These are phyloP conservation scores for Juncus effusus DNA, from an alignment of 176 grass and related monocot genomes.

Conservation along the genomic window DNA sequence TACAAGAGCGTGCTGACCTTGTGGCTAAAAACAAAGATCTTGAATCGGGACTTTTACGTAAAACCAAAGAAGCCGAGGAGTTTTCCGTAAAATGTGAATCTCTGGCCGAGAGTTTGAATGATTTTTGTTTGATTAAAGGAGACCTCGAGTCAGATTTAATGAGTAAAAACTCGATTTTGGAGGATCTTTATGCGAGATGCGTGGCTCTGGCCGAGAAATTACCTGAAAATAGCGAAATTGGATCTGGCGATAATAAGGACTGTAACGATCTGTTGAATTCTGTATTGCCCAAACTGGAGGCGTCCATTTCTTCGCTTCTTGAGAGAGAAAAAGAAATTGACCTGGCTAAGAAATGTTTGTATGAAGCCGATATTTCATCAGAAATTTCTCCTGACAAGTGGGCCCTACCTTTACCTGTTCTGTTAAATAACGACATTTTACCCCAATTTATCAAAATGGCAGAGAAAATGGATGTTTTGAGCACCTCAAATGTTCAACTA, in stretches of 20 bases:
- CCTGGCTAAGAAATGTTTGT: conserved; percentile 73
- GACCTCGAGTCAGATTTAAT: conserved; percentile 51
- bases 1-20: conserved; percentile 39
- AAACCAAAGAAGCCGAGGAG: conserved; percentile 76
- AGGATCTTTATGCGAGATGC: conserved; percentile 60
- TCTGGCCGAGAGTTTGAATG: conserved; percentile 57
- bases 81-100: conserved; percentile 55
- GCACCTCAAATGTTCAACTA: conserved; percentile 51
- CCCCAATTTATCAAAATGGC: conserved; percentile 49
- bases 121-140: conserved; percentile 48
- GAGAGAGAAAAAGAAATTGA: conserved; percentile 60
- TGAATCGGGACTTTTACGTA: conserved; percentile 48
- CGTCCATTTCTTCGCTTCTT: conserved; percentile 46
- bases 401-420: conserved; percentile 52
- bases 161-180: conserved; percentile 39
- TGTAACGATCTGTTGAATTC: conserved; percentile 40
- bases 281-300: conserved; percentile 63
- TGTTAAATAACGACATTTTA: conserved; percentile 56
- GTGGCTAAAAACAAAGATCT: conserved; percentile 49
- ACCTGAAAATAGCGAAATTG: conserved; percentile 24
- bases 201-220: conserved; percentile 55
- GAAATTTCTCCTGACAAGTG: conserved; percentile 58
- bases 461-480: conserved; percentile 50
- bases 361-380: conserved; percentile 43
- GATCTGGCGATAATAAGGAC: conserved; percentile 32